Conservation (phyloP, 306 rosid genomes). For the Cicer yamashitae region DNA sequence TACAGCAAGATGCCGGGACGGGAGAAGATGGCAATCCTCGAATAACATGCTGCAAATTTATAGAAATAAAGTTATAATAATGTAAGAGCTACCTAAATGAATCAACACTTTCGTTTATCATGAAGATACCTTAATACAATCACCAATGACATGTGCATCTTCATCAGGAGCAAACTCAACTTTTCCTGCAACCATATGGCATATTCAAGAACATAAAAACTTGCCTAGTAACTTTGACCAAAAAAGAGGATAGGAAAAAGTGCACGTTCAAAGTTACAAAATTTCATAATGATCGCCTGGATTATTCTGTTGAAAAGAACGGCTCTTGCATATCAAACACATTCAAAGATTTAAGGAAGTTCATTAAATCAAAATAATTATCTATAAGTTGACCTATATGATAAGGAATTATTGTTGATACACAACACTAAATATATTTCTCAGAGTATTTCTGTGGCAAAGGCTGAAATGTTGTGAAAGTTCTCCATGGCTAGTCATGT, state of each 20-base stretch:
- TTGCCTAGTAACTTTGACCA: neutral
- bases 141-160: slow-evolving; percentile 93
- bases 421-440: slow-evolving; percentile 24
- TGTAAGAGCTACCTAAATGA: slow-evolving; percentile 35
- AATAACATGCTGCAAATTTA: slow-evolving; percentile 69
- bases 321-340: slow-evolving; percentile 10
- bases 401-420: slow-evolving; percentile 19
- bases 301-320: slow-evolving; percentile 12
- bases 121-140: slow-evolving; percentile 81
- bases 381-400: neutral
- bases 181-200: slow-evolving; percentile 72
- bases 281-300: slow-evolving; percentile 14
- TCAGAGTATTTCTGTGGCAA: slow-evolving; percentile 12
- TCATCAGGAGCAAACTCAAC: slow-evolving; percentile 77
- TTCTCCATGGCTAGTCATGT: slow-evolving; percentile 23
- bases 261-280: slow-evolving; percentile 26
- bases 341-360: slow-evolving; percentile 29
- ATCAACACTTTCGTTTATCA: slow-evolving; percentile 33
- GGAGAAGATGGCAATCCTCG: slow-evolving; percentile 98
- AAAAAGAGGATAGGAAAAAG: slow-evolving; percentile 3
- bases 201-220: slow-evolving; percentile 46
- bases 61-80: slow-evolving; percentile 32
- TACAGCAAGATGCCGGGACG: slow-evolving; percentile 98
- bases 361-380: neutral
- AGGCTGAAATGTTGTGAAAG: slow-evolving; percentile 1